Conservation (phyloP, 2,329 filamentous ascomycete genomes). For the Sordariomycetes sp. region DNA sequence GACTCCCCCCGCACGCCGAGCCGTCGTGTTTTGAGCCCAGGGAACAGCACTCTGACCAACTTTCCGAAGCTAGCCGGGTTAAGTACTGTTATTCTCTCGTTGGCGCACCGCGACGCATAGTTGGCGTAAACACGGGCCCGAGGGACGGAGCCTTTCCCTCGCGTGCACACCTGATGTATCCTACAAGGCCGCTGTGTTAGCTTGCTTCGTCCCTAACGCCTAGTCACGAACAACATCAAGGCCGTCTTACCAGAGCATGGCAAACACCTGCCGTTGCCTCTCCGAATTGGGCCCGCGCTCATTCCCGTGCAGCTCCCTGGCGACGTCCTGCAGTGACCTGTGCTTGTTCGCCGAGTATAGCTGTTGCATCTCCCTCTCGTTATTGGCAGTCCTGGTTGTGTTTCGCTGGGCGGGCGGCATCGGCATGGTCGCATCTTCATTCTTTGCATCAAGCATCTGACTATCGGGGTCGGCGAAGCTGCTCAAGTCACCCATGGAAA, state of each 20-base stretch:
- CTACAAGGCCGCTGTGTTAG: slow-evolving; percentile 26
- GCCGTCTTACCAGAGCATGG: slow-evolving; percentile 66
- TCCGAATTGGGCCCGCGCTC: slow-evolving; percentile 74
- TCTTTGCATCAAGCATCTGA: slow-evolving; percentile 49
- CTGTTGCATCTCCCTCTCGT: slow-evolving; percentile 71
- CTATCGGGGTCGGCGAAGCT: slow-evolving; percentile 26
- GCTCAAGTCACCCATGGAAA: slow-evolving; percentile 3
- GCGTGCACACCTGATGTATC: slow-evolving; percentile 63
- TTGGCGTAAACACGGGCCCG: slow-evolving; percentile 89
- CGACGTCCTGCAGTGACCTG: slow-evolving; percentile 60
- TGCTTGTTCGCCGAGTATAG: slow-evolving; percentile 60
- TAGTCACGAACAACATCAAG: background rate
- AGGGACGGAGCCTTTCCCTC: slow-evolving; percentile 77
- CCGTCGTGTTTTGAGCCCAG: slow-evolving; percentile 83
- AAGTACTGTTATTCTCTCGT: slow-evolving; percentile 84
- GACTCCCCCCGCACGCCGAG: slow-evolving; percentile 92
- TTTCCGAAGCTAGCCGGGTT: slow-evolving; percentile 98
- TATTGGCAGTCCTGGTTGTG: slow-evolving; percentile 53
- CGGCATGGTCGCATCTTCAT: slow-evolving; percentile 39
- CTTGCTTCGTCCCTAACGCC: background rate
- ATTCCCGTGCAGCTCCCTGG: slow-evolving; percentile 65
- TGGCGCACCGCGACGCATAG: slow-evolving; percentile 87
- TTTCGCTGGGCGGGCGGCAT: slow-evolving; percentile 38
- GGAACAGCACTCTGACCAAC: slow-evolving; percentile 90
- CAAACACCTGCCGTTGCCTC: slow-evolving; percentile 75